phyloP scores from a whole-genome alignment of 192 early-diverging fungal species.

The Rhizophagus prolifer region DNA sequence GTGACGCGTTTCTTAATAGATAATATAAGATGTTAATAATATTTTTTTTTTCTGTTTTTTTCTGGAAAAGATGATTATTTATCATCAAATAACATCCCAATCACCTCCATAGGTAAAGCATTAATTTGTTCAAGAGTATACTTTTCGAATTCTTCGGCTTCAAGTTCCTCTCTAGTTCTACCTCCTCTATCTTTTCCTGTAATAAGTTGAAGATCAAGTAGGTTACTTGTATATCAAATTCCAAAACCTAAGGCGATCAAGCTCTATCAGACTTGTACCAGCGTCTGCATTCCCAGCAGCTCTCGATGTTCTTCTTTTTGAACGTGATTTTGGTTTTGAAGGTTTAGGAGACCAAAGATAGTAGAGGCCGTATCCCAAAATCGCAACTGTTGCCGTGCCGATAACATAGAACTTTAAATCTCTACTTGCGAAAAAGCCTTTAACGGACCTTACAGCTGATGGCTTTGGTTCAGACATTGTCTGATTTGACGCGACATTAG shows the following conservation, averaged over 20 bases:
- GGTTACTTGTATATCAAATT: neutral
- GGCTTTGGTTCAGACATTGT: neutral
- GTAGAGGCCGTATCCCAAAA: conserved; percentile 64
- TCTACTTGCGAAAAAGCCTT: conserved; percentile 55
- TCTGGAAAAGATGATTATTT: no score
- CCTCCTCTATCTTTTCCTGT: neutral
- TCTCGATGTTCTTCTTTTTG: conserved; percentile 44
- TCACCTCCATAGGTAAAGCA: conserved; percentile 37
- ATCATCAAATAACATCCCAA: neutral
- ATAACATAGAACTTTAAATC: conserved; percentile 75
- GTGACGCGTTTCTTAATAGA: conserved; percentile 51
- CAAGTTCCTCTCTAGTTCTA: conserved; percentile 18
- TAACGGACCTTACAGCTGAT: conserved; percentile 30
- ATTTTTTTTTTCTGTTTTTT: no score
- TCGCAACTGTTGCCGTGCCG: conserved; percentile 55
- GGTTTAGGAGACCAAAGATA: conserved; percentile 52
- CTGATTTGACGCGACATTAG: conserved; percentile 19
- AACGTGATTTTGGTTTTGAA: conserved; percentile 40
- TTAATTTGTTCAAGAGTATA: conserved; percentile 38
- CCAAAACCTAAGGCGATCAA: neutral
- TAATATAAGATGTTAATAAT: neutral
- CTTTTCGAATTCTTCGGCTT: conserved; percentile 38
- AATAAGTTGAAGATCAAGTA: conserved; percentile 17
- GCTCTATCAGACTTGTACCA: conserved; percentile 5
- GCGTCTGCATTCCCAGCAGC: conserved; percentile 31